Conservation (phyloP, 2,329 filamentous ascomycete species). For the Aureobasidium mangrovei region DNA sequence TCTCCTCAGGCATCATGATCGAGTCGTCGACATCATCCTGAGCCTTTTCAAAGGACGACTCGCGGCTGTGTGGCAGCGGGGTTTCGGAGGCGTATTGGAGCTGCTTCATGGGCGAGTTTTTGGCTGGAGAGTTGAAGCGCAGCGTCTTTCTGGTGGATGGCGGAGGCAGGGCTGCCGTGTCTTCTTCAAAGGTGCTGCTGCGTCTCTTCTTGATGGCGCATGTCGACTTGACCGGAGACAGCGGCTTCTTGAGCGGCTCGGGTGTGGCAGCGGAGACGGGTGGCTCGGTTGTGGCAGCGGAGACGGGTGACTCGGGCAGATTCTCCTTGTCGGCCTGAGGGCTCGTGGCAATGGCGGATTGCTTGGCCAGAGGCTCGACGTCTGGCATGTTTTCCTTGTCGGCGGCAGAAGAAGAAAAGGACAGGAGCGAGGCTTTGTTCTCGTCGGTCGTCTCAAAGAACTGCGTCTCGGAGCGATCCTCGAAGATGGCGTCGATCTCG, state of each 20-base stretch:
- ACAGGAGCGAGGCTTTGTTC: background rate
- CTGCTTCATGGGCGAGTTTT: constrained; percentile 10
- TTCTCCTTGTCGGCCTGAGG: constrained; percentile 27
- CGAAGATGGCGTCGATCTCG: constrained; percentile 15
- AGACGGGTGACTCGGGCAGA: constrained; percentile 17
- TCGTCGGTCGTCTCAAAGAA: constrained; percentile 7
- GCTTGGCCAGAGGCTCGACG: background rate
- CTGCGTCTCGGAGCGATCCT: constrained; percentile 2
- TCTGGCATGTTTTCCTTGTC: constrained; percentile 10
- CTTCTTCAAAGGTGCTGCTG: constrained; percentile 10
- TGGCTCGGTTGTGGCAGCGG: constrained; percentile 15
- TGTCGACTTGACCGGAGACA: constrained; percentile 21
- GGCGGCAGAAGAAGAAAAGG: background rate
- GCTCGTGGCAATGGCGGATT: background rate
- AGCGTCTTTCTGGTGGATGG: constrained; percentile 18
- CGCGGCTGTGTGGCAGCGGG: constrained; percentile 18
- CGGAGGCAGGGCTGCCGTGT: constrained; percentile 1
- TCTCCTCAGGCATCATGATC: constrained; percentile 25
- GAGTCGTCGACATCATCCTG: constrained; percentile 1
- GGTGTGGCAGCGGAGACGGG: constrained; percentile 12
- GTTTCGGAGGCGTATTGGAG: constrained; percentile 14
- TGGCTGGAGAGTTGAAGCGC: constrained; percentile 19
- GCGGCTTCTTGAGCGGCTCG: constrained; percentile 12
- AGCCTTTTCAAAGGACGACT: background rate
- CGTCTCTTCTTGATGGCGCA: constrained; percentile 22